Evolutionary conservation across 306 rosid genomes (phyloP), one percentile per base, ranked within the genome.

Genomic region (Citrullus colocynthis): DNA sequence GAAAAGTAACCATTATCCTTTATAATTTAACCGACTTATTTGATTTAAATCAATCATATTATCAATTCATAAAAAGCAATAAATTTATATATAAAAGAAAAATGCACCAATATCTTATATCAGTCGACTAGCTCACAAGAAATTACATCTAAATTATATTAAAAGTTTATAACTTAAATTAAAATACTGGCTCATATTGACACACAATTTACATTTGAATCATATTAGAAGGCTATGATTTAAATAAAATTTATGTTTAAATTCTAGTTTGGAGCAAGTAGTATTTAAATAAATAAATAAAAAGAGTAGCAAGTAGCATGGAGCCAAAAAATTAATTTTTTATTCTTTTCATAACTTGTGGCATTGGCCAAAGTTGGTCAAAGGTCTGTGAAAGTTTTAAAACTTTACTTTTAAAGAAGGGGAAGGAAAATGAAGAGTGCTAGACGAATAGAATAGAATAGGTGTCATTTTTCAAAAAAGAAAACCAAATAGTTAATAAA

Each of bases 361-460:
- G 36, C 32, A 28, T 71, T 71, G 8, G 58, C 42, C 42, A 71
- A 71, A 71, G 76, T 48, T 71, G 76, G 59, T 28, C 59, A 71
- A 71, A 71, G 76, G 59, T 71, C 76, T 45, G 76, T 48, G 59
- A 71, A 71, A 71, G 76, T 45, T 71, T 45, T 42, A 48, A 48
- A 71, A 28, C 76, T 71, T 71, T 71, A 71, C 59, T 71, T 71
- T 71, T 6, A 71, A 70, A 70, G 52, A 39, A 36, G 73, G 16
- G 15, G 74, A 66, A n/a, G 52, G 51, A 64, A 64, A 16, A 66
- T 39, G 52, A 66, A 66, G 75, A 44, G 75, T 21, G 57, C 37
- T 70, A 70, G 18, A 70, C n/a, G n/a, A 12, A 42, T 70, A 70
- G n/a, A 24, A 24, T 24, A 24, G 24, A 42, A 20, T 70, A 70